Conservation (phyloP, 768 basidiomycete species). For the Lenzites betulinus region DNA sequence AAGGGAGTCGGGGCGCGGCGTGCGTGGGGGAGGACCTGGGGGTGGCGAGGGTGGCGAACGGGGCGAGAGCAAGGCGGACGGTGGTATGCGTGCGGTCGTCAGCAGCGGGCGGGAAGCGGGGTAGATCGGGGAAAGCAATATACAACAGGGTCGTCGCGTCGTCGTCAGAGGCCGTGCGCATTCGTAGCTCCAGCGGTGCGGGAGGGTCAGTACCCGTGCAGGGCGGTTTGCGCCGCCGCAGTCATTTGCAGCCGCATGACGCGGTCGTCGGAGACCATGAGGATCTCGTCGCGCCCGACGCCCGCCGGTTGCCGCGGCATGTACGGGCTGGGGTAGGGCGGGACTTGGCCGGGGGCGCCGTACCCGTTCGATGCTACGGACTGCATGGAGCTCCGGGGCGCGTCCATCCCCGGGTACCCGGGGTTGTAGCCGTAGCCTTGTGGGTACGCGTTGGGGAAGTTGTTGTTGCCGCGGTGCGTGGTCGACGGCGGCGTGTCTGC, state of each 20-base stretch:
- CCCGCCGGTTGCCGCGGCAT: conserved; percentile 43
- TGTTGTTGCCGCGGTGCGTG: conserved; percentile 54
- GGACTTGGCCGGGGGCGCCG: conserved; percentile 18
- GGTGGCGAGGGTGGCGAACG: conserved; percentile 42
- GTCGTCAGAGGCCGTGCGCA: conserved; percentile 8
- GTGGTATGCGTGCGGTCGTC: conserved; percentile 17
- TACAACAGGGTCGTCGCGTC: conserved; percentile 19
- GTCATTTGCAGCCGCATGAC: conserved; percentile 69
- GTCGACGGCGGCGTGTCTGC: conserved; percentile 91
- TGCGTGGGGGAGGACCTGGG: conserved; percentile 22
- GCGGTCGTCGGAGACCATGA: conserved; percentile 89
- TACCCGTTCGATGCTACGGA: conserved; percentile 25
- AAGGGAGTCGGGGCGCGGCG: too few species aligned
- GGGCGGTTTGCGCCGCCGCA: conserved; percentile 24
- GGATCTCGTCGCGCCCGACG: conserved; percentile 76
- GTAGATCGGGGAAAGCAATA: conserved; percentile 9
- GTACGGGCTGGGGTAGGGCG: conserved; percentile 48
- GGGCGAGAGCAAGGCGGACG: conserved; percentile 4
- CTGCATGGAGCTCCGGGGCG: conserved; percentile 28
- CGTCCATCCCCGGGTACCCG: conserved; percentile 34
- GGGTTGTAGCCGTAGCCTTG: conserved; percentile 33
- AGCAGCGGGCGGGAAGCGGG: not conserved
- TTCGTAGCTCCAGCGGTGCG: not conserved
- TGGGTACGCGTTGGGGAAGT: conserved; percentile 38
- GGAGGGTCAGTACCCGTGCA: conserved; percentile 3